These are phyloP conservation scores for Coniochaeta ligniaria DNA, from an alignment of 2,329 filamentous ascomycete species.

Conservation along the genomic window DNA sequence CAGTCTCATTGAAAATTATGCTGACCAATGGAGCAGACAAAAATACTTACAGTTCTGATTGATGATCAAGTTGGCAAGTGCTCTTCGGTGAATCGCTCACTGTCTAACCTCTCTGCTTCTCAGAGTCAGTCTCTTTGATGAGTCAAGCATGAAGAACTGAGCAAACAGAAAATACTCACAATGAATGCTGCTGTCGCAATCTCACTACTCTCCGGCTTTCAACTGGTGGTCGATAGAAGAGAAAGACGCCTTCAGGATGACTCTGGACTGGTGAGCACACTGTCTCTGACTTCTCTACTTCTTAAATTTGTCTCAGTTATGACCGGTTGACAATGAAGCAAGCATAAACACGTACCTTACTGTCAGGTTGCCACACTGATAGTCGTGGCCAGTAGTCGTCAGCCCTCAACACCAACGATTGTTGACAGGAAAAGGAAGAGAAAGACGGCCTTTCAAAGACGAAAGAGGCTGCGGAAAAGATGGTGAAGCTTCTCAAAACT, in stretches of 20 bases:
- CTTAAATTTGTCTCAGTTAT: not conserved
- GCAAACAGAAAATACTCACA: not conserved
- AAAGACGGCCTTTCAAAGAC: no score
- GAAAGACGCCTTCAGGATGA: not conserved
- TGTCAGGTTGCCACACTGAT: no score
- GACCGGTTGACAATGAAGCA: not conserved
- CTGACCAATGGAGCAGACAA: not conserved
- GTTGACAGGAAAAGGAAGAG: no score
- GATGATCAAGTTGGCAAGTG: not conserved
- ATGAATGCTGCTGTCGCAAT: not conserved
- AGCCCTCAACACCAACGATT: no score
- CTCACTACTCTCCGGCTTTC: not conserved
- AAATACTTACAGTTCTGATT: not conserved
- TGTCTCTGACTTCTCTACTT: not conserved
- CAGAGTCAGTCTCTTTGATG: no score
- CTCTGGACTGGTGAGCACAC: not conserved
- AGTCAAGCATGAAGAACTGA: no score
- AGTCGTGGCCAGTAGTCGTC: no score
- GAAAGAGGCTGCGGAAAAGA: no score
- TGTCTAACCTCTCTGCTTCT: no score
- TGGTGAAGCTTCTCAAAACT: no score
- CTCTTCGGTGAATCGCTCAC: no score
- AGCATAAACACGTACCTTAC: not conserved
- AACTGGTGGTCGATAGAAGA: not conserved
- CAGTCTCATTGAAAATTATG: no score